Evolutionary conservation across 176 grass and related monocot species (phyloP), one percentile per base, ranked within the genome.

Genomic region (Triticum monococcum): DNA sequence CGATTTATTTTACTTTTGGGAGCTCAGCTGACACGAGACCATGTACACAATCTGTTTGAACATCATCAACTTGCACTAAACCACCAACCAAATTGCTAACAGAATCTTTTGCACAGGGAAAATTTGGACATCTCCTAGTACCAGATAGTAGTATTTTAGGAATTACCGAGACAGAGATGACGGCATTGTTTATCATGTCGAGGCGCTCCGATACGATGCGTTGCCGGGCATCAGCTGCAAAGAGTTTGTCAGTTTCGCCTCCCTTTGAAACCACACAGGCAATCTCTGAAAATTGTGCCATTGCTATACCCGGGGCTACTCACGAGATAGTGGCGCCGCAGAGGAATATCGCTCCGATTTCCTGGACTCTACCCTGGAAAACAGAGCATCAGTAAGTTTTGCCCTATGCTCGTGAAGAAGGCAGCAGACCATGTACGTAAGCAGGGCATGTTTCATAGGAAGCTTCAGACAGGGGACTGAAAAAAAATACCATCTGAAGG

Each of bases 271-370:
- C 31, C 33, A 17, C 59, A 81, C 31, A 54, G 10, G 13, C 86
- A 28, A 5, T 68, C 67, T 66, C 50, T 3, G 75, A 82, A 46
- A 45, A 81, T 16, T 59, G 23, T 38, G 43, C 79, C 8, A 12
- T 60, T 80, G 52, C 68, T 89, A 87, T 75, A 85, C 20, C 64
- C 12, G 87, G 85, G 52, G 16, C 43, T 86, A 85, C 96, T 98
- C 86, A 94, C 96, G 84, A 17, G 92, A 96, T 83, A 98, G 88
- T 82, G 96, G 96, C 4, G 93, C 96, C 20, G 96, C 96, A 32
- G 96, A 98, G 40, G 96, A 98, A 68, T 98, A 98, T 41, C 93
- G 83, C 85, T 98, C 96, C 7, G 96, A 89, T 81, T 98, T 98
- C 86, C 96, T 98, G 8, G 96, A 98, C 68, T 91, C 90, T 36